These are phyloP conservation scores for Tricholoma sp. DNA, from an alignment of 768 basidiomycete species.

Conservation along the genomic window DNA sequence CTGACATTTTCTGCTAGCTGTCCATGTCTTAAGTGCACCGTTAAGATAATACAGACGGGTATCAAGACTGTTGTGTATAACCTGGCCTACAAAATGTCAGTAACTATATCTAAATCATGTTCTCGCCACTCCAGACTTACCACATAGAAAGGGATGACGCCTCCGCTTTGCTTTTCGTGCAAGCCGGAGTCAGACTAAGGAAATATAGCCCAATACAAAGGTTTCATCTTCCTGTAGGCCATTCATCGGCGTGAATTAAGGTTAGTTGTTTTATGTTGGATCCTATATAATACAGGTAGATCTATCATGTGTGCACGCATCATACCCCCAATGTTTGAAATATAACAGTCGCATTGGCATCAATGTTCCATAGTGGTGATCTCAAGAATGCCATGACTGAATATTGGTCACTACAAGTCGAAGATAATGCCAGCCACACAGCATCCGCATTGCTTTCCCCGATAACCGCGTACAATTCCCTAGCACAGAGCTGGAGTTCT, in stretches of 20 bases:
- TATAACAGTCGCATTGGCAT: slow-evolving; percentile 34
- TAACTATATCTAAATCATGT: slow-evolving; percentile 9
- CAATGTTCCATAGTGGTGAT: slow-evolving; percentile 61
- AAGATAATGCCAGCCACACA: slow-evolving; percentile 74
- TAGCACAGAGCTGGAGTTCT: slow-evolving; percentile 68
- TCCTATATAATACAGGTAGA: neutral
- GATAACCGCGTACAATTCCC: slow-evolving; percentile 58
- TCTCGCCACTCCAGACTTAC: neutral
- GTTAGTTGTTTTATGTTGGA: too few relatives aligned
- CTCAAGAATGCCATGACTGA: slow-evolving; percentile 45
- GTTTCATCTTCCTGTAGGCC: slow-evolving; percentile 7
- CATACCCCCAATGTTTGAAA: slow-evolving; percentile 14
- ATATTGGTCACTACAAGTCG: slow-evolving; percentile 42
- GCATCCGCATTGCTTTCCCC: slow-evolving; percentile 66
- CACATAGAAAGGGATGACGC: slow-evolving; percentile 64
- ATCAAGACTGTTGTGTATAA: slow-evolving; percentile 93
- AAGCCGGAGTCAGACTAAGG: slow-evolving; percentile 79
- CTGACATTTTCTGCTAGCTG: slow-evolving; percentile 50
- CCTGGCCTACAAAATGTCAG: slow-evolving; percentile 91
- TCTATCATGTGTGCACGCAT: neutral
- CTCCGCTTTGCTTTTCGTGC: slow-evolving; percentile 69
- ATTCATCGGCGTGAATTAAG: neutral
- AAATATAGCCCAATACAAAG: slow-evolving; percentile 49
- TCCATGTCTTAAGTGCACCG: slow-evolving; percentile 92
- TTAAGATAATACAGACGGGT: slow-evolving; percentile 96